These are phyloP conservation scores for Penicillium ochrochloron DNA, from an alignment of 495 filamentous ascomycete genomes.

Conservation along the genomic window DNA sequence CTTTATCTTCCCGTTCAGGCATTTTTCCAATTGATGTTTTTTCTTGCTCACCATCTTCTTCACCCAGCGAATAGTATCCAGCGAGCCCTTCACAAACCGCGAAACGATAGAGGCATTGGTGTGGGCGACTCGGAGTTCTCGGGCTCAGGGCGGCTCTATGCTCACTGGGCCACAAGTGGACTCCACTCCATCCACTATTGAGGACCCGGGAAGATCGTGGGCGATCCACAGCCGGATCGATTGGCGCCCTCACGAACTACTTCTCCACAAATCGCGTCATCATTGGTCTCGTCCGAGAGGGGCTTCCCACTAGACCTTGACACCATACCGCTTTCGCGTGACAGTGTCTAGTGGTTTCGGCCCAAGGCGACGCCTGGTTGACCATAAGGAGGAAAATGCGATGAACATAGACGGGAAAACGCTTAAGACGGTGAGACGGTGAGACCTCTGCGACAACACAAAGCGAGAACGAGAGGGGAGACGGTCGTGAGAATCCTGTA, in stretches of 20 bases:
- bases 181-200: constrained; percentile 34
- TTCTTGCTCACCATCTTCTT: background rate
- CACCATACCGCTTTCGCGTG: constrained; percentile 22
- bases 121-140: background rate
- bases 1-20: background rate
- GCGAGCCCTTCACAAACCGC: background rate
- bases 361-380: constrained; percentile 12
- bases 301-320: constrained; percentile 25
- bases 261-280: constrained; percentile 26
- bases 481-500: background rate
- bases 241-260: constrained; percentile 35
- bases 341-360: constrained; percentile 22
- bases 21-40: background rate
- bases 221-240: constrained; percentile 32
- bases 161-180: constrained; percentile 11
- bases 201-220: constrained; percentile 37
- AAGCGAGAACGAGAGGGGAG: constrained; percentile 8
- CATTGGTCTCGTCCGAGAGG: constrained; percentile 29
- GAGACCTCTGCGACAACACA: background rate
- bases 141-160: constrained; percentile 12
- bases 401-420: background rate
- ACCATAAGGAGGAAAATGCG: constrained; percentile 15
- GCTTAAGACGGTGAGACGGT: background rate
- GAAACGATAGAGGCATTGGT: background rate
- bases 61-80: background rate